These are phyloP conservation scores for Verruconis gallopava DNA, from an alignment of 2,329 filamentous ascomycete species.

Conservation along the genomic window DNA sequence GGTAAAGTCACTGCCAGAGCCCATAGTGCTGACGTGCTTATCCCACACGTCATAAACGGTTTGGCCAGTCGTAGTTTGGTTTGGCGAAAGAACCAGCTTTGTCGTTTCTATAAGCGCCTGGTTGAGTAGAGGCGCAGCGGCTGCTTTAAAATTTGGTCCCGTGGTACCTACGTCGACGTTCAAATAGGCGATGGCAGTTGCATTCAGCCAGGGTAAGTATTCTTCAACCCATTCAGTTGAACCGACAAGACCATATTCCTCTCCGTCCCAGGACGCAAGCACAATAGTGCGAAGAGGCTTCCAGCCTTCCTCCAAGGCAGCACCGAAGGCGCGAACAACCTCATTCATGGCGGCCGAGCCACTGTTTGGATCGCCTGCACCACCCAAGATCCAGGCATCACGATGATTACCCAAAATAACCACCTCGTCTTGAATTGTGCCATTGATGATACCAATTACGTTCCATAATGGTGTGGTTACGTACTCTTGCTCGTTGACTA, in stretches of 20 bases:
- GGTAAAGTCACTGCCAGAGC: constrained; percentile 39
- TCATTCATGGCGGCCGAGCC: constrained; percentile 63
- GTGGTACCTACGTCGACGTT: constrained; percentile 69
- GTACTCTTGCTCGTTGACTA: constrained; percentile 38
- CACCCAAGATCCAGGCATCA: constrained; percentile 82
- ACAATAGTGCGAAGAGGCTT: constrained; percentile 81
- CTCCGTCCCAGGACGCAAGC: constrained; percentile 57
- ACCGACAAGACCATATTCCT: constrained; percentile 75
- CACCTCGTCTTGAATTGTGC: constrained; percentile 71
- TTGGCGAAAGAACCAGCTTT: constrained; percentile 36
- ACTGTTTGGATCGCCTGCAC: constrained; percentile 70
- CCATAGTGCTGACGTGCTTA: constrained; percentile 42
- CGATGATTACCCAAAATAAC: constrained; percentile 85
- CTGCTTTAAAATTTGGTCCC: constrained; percentile 50
- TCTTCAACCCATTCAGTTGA: constrained; percentile 93
- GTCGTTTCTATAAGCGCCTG: constrained; percentile 55
- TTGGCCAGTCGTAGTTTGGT: constrained; percentile 58
- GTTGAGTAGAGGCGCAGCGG: constrained; percentile 65
- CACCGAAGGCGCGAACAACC: constrained; percentile 60
- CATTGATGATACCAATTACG: constrained; percentile 85
- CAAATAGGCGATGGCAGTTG: constrained; percentile 64
- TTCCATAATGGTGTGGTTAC: constrained; percentile 46
- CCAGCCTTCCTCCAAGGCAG: constrained; percentile 61
- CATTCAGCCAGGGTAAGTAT: constrained; percentile 65
- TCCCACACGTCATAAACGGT: constrained; percentile 54